phyloP scores from a whole-genome alignment of 306 rosid genomes.

The Lithocarpus polystachyus region DNA sequence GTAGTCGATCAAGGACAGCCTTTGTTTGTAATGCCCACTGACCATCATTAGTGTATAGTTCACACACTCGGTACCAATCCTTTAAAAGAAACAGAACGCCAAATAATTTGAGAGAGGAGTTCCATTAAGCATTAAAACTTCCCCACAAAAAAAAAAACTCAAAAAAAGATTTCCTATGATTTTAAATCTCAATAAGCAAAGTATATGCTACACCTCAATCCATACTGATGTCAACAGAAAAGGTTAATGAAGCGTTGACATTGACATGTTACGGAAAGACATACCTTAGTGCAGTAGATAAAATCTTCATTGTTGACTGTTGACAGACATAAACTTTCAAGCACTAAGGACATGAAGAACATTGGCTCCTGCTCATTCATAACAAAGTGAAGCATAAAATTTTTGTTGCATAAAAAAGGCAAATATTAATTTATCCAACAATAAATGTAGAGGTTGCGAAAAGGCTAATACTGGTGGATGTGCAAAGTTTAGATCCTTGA shows the following conservation, averaged over 20 bases:
- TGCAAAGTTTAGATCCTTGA: slow-evolving; percentile 15
- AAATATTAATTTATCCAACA: background rate
- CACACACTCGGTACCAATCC: slow-evolving; percentile 33
- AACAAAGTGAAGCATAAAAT: background rate
- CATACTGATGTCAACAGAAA: background rate
- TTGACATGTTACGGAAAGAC: background rate
- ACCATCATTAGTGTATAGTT: slow-evolving; percentile 22
- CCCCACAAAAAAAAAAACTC: background rate
- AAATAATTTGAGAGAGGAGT: background rate
- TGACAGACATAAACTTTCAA: slow-evolving; percentile 29
- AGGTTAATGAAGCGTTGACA: background rate
- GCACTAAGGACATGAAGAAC: slow-evolving; percentile 37
- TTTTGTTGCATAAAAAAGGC: background rate
- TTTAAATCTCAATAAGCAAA: background rate
- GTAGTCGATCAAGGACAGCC: slow-evolving; percentile 31
- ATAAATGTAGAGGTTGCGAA: background rate
- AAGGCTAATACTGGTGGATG: slow-evolving; percentile 14
- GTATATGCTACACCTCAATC: background rate
- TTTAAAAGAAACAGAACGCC: slow-evolving; percentile 7
- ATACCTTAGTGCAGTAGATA: slow-evolving; percentile 40
- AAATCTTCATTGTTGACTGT: slow-evolving; percentile 29
- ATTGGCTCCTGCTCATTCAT: slow-evolving; percentile 27
- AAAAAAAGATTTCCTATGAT: background rate
- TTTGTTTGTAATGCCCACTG: slow-evolving; percentile 35
- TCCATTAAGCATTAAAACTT: slow-evolving; percentile 12